Conservation (phyloP, 2,329 filamentous ascomycete genomes). For the Venturia nashicola region DNA sequence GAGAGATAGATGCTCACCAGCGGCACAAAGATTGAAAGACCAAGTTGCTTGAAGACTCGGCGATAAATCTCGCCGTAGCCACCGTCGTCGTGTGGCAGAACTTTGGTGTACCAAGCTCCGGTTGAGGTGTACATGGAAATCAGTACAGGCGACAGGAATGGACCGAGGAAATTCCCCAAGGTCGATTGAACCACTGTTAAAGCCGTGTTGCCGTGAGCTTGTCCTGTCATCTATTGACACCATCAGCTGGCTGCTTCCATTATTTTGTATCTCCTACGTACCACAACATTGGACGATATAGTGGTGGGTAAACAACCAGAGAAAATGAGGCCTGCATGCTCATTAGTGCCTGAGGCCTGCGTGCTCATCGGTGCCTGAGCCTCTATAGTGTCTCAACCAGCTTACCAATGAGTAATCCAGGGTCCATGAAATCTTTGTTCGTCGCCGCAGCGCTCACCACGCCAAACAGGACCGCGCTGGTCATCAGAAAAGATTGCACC, state of each 20-base stretch:
- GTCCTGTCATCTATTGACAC: constrained; percentile 44
- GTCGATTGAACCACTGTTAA: constrained; percentile 49
- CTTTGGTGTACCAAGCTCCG: constrained; percentile 40
- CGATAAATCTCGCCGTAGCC: constrained; percentile 51
- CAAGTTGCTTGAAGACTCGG: constrained; percentile 55
- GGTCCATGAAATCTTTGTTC: constrained; percentile 42
- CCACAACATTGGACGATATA: constrained; percentile 58
- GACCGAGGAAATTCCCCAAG: constrained; percentile 56
- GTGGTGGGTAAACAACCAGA: constrained; percentile 60
- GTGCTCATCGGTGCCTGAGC: neutral
- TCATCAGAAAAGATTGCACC: constrained; percentile 52
- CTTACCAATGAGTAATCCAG: constrained; percentile 54
- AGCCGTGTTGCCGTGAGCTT: constrained; percentile 49
- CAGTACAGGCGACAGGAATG: constrained; percentile 54
- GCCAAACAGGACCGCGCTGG: constrained; percentile 49
- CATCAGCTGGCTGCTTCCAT: neutral
- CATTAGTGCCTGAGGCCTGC: neutral
- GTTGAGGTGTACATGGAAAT: constrained; percentile 48
- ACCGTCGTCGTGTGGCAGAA: constrained; percentile 41
- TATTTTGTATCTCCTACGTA: neutral
- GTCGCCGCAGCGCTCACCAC: constrained; percentile 40
- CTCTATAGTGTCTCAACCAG: constrained; percentile 30
- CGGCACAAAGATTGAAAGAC: constrained; percentile 53
- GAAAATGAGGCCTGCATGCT: neutral
- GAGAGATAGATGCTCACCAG: constrained; percentile 23